phyloP scores from a whole-genome alignment of 495 filamentous ascomycete species.

The Aspergillus indologenus region DNA sequence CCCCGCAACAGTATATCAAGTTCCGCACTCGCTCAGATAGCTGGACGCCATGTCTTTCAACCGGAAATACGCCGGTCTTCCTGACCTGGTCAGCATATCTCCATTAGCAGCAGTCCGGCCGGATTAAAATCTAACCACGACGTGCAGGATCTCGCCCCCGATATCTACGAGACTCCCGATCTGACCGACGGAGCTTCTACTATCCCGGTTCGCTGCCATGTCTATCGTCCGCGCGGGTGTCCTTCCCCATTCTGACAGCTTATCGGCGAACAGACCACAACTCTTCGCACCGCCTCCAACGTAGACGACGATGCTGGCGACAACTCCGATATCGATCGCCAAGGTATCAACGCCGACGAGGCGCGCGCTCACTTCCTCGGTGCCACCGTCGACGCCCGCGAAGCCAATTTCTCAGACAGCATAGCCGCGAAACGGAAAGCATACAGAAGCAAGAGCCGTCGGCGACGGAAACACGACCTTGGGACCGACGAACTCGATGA shows the following conservation, averaged over 20 bases:
- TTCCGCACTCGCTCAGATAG: neutral
- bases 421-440: constrained; percentile 73
- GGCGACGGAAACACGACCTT: constrained; percentile 56
- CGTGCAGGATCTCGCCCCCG: constrained; percentile 77
- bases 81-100: constrained; percentile 65
- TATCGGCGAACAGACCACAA: constrained; percentile 51
- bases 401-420: constrained; percentile 80
- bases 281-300: constrained; percentile 62
- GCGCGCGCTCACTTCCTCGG: constrained; percentile 79
- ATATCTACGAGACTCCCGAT: constrained; percentile 94
- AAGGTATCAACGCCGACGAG: constrained; percentile 67
- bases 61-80: constrained; percentile 79
- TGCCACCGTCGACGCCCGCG: constrained; percentile 66
- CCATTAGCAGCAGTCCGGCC: neutral
- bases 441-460: constrained; percentile 69
- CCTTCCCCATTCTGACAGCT: constrained; percentile 15
- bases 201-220: constrained; percentile 54
- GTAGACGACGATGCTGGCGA: constrained; percentile 52
- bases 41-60: constrained; percentile 43
- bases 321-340: constrained; percentile 67
- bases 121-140: constrained; percentile 13
- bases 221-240: neutral
- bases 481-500: constrained; percentile 58
- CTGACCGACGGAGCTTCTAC: constrained; percentile 86
- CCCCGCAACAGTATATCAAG: neutral